phyloP scores from a whole-genome alignment of 139 green algal genomes.

The Chlorella sp. region DNA sequence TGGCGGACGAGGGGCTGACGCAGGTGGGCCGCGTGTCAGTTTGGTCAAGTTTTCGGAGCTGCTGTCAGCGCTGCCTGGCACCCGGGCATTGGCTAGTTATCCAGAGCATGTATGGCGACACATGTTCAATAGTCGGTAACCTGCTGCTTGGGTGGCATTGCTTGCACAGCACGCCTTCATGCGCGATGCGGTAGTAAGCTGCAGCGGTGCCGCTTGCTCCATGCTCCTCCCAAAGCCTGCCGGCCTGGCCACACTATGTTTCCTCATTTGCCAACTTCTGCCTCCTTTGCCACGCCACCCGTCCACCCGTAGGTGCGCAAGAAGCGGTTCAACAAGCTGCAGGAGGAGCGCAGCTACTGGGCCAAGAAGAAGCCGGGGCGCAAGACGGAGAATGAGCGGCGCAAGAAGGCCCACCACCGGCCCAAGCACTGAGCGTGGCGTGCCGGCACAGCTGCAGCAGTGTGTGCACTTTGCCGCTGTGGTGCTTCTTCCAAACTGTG shows the following conservation, averaged over 20 bases:
- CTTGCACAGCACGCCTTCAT: no score
- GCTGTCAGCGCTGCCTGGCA: neutral
- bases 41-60: neutral
- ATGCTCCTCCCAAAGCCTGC: no score
- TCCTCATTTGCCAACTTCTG: no score
- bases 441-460: no score
- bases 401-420: slow-evolving; percentile 44
- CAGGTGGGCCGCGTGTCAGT: neutral
- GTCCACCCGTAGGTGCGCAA: slow-evolving; percentile 47
- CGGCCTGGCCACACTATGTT: no score
- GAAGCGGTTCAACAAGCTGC: slow-evolving; percentile 63
- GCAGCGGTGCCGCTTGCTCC: no score
- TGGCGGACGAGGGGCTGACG: slow-evolving; percentile 69
- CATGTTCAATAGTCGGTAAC: no score
- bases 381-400: slow-evolving; percentile 49
- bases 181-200: no score
- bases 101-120: no score
- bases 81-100: no score
- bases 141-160: no score
- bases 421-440: slow-evolving; percentile 53
- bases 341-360: slow-evolving; percentile 41
- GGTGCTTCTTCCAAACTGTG: neutral
- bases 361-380: slow-evolving; percentile 16
- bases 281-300: no score
- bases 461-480: neutral